Percentiles rank a stretch among this genome's conserved stretches.
phyloP scores from a whole-genome alignment of 2,329 filamentous ascomycete genomes.

The Sporothrix dimorphospora region DNA sequence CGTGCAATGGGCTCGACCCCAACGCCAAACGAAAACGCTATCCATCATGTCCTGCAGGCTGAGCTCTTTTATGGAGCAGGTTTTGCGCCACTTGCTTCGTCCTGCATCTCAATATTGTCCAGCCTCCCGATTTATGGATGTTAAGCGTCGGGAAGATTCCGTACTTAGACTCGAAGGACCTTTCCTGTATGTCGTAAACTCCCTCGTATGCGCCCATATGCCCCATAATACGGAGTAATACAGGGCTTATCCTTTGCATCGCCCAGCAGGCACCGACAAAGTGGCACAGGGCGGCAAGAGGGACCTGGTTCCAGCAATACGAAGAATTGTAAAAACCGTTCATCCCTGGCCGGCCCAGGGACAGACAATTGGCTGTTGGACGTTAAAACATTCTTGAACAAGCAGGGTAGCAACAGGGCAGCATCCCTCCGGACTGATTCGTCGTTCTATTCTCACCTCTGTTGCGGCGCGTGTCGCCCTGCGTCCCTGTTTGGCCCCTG shows the following conservation, averaged over 20 bases:
- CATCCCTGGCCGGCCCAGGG: no score
- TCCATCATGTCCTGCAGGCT: not conserved
- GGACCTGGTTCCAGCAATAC: conserved; percentile 7
- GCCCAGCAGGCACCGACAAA: conserved; percentile 1
- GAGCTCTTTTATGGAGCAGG: not conserved
- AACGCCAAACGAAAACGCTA: not conserved
- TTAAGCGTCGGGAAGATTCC: no score
- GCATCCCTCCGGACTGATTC: not conserved
- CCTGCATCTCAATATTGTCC: conserved; percentile 6
- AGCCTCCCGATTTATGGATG: not conserved
- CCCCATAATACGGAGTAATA: not conserved
- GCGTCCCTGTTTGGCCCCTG: not conserved
- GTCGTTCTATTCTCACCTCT: not conserved
- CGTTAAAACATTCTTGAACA: not conserved
- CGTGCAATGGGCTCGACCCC: no score
- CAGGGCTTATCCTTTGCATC: not conserved
- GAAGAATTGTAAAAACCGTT: no score
- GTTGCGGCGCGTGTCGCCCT: not conserved
- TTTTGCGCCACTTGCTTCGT: not conserved
- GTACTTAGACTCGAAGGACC: no score
- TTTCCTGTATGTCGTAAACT: no score
- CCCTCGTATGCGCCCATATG: not conserved
- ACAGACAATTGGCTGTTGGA: no score
- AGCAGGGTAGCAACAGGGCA: not conserved
- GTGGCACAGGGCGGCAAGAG: conserved; percentile 15